Evolutionary conservation across 495 filamentous ascomycete genomes (phyloP).

Genomic region (Penicillium diatomitis): DNA sequence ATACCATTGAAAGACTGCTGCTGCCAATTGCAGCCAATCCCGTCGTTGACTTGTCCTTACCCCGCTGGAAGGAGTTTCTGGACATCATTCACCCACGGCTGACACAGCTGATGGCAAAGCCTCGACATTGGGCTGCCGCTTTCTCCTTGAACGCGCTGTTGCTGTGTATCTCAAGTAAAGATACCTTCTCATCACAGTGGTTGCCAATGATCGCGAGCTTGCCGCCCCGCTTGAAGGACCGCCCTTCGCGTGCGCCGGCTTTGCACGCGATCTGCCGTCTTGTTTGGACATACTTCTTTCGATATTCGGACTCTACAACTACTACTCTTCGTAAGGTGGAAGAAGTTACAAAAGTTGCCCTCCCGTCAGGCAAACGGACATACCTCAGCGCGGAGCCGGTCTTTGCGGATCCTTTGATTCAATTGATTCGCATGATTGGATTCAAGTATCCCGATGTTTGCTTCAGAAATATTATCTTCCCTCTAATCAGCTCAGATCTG

Average conservation of each 20-base stretch:
- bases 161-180: slow-evolving; percentile 77
- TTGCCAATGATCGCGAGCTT: slow-evolving; percentile 65
- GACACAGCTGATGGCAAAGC: slow-evolving; percentile 76
- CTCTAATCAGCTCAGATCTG: slow-evolving; percentile 83
- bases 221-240: slow-evolving; percentile 73
- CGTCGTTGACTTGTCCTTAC: slow-evolving; percentile 58
- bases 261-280: slow-evolving; percentile 85
- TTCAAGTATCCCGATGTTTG: slow-evolving; percentile 89
- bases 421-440: slow-evolving; percentile 90
- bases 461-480: slow-evolving; percentile 86
- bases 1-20: slow-evolving; percentile 75
- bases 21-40: slow-evolving; percentile 80
- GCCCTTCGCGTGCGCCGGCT: slow-evolving; percentile 65
- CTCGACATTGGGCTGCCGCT: slow-evolving; percentile 77
- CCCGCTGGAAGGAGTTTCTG: slow-evolving; percentile 79
- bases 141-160: slow-evolving; percentile 80
- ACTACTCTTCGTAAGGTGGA: slow-evolving; percentile 71
- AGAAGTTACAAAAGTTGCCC: slow-evolving; percentile 71
- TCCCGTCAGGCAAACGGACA: slow-evolving; percentile 67
- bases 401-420: slow-evolving; percentile 80
- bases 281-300: slow-evolving; percentile 94
- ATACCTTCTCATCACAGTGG: slow-evolving; percentile 80
- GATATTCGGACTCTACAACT: slow-evolving; percentile 61
- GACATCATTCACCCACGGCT: slow-evolving; percentile 65
- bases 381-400: slow-evolving; percentile 72